phyloP scores from a whole-genome alignment of 352 stramenopile genomes.

The Phytophthora cryptogea region DNA sequence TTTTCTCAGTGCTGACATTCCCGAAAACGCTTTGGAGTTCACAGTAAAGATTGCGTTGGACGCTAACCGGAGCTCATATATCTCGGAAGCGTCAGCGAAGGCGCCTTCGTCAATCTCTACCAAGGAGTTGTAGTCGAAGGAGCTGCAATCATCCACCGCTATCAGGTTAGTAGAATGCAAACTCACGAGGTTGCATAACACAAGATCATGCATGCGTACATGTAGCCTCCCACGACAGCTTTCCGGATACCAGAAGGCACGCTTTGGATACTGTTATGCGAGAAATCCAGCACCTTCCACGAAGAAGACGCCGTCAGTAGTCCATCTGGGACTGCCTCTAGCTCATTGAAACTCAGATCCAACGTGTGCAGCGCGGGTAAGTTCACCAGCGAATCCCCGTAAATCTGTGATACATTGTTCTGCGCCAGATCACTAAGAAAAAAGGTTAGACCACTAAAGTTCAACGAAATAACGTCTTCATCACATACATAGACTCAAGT shows the following conservation, averaged over 20 bases:
- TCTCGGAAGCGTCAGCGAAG: conserved; percentile 50
- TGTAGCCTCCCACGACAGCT: conserved; percentile 51
- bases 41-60: conserved; percentile 71
- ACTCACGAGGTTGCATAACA: background rate
- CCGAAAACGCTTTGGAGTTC: conserved; percentile 51
- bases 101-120: conserved; percentile 54
- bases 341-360: conserved; percentile 60
- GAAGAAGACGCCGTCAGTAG: conserved; percentile 49
- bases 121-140: conserved; percentile 63
- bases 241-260: conserved; percentile 44
- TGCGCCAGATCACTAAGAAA: conserved; percentile 41
- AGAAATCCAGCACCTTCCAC: conserved; percentile 66
- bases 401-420: conserved; percentile 51
- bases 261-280: conserved; percentile 46
- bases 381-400: conserved; percentile 48
- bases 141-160: conserved; percentile 34
- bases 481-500: conserved; percentile 45
- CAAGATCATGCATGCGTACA: conserved; percentile 40
- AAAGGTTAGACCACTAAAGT: background rate
- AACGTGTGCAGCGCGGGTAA: conserved; percentile 56
- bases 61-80: conserved; percentile 53
- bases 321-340: conserved; percentile 40
- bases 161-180: conserved; percentile 2
- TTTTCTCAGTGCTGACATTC: conserved; percentile 54
- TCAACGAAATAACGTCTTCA: background rate